phyloP scores from a whole-genome alignment of 495 filamentous ascomycete genomes.

The Rusavskia elegans region DNA sequence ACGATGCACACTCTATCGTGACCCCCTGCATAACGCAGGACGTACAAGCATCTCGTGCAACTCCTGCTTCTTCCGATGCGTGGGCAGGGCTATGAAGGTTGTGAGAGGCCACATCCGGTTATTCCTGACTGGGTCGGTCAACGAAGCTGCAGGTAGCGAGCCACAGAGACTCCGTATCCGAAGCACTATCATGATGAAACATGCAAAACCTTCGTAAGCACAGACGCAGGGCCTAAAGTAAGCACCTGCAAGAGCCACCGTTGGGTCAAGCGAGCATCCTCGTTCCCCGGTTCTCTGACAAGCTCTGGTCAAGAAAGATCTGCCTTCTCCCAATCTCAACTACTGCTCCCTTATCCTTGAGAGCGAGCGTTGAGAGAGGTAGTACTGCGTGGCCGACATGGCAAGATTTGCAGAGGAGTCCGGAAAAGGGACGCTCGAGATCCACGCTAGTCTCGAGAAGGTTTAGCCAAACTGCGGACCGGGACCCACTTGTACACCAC shows the following conservation, averaged over 20 bases:
- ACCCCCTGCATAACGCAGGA: neutral
- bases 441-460: neutral
- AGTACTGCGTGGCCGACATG: too few relatives aligned
- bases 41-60: neutral
- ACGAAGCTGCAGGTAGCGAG: neutral
- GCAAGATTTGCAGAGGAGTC: too few relatives aligned
- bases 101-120: neutral
- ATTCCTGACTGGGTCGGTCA: neutral
- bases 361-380: too few relatives aligned
- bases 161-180: neutral
- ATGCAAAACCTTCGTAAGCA: neutral
- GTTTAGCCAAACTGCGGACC: neutral
- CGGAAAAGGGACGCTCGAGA: too few relatives aligned
- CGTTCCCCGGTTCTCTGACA: neutral
- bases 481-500: neutral
- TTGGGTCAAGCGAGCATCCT: neutral
- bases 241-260: neutral
- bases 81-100: too few relatives aligned
- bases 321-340: too few relatives aligned
- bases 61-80: too few relatives aligned
- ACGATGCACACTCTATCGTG: too few relatives aligned
- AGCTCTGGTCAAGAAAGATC: too few relatives aligned
- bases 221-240: neutral
- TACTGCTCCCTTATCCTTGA: too few relatives aligned
- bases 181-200: neutral